Percentiles rank a stretch among this genome's conserved stretches.
Conservation (phyloP, 441 rosid species). For the Eutrema salsugineum region DNA sequence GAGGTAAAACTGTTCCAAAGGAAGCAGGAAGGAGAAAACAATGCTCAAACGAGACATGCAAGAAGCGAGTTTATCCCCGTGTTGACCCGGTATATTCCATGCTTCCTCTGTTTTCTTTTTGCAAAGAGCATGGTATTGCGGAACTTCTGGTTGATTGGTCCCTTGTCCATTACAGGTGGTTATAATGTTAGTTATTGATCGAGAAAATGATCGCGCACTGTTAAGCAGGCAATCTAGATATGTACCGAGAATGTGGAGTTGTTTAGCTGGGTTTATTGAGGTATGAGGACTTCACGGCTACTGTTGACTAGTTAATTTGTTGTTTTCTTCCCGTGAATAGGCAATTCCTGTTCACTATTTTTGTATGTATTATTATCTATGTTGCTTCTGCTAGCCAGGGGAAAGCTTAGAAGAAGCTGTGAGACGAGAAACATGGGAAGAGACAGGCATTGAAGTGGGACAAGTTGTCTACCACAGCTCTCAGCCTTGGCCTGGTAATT, state of each 20-base stretch:
- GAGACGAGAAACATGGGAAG: conserved; percentile 94
- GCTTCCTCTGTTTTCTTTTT: conserved; percentile 6
- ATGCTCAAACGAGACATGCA: conserved; percentile 63
- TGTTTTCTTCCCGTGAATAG: no score
- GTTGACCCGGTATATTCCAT: conserved; percentile 75
- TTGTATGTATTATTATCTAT: conserved; percentile 6
- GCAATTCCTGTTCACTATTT: no score
- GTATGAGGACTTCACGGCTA: conserved; percentile 28
- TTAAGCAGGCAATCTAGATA: conserved; percentile 72
- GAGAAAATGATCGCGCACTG: conserved; percentile 75
- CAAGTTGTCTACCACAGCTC: conserved; percentile 91
- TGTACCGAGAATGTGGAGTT: conserved; percentile 96
- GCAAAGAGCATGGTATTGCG: neutral
- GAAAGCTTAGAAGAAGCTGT: conserved; percentile 99
- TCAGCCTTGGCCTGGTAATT: conserved; percentile 95
- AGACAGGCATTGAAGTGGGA: conserved; percentile 93
- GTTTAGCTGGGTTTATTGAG: conserved; percentile 95
- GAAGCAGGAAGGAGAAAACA: conserved; percentile 88
- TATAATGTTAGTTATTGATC: conserved; percentile 89
- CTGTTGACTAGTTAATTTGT: neutral
- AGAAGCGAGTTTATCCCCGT: conserved; percentile 78
- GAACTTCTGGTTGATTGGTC: neutral
- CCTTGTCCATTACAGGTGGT: conserved; percentile 54
- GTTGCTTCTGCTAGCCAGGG: conserved; percentile 67
- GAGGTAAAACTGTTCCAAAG: conserved; percentile 47